Conservation (phyloP, 148 eudicot species). For the Selenicereus undatus region DNA sequence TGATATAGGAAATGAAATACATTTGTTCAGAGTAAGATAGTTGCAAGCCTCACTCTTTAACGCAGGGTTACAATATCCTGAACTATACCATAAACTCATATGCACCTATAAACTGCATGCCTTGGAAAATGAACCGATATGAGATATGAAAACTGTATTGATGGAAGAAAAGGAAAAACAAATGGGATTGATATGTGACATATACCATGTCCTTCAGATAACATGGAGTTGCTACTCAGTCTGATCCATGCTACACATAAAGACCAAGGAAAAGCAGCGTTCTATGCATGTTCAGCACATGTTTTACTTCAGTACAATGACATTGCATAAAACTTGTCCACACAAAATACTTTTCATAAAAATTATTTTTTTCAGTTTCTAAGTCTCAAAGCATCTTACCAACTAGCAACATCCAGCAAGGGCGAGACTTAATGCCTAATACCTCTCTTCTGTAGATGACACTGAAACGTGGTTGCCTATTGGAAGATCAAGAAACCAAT, state of each 20-base stretch:
- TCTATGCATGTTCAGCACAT: conserved; percentile 12
- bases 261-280: conserved; percentile 24
- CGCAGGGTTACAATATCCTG: not conserved
- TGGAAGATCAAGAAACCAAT: conserved; percentile 91
- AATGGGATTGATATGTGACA: conserved; percentile 1
- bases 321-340: conserved; percentile 36
- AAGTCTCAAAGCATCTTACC: conserved; percentile 98
- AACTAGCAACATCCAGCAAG: conserved; percentile 91
- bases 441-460: conserved; percentile 87
- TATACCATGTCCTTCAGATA: not conserved
- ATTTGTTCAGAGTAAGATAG: not conserved
- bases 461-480: conserved; percentile 75
- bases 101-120: conserved; percentile 3
- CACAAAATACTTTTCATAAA: conserved; percentile 43
- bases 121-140: not conserved
- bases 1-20: not conserved
- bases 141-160: not conserved
- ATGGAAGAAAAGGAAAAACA: not conserved
- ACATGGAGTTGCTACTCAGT: conserved; percentile 8
- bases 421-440: conserved; percentile 74
- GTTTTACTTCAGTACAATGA: conserved; percentile 36
- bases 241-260: conserved; percentile 13
- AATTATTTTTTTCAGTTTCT: conserved; percentile 51
- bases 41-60: not conserved
- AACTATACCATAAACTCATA: conserved; percentile 5